Conservation (phyloP, 73 alveolate species). For the Stentor roeselii region DNA sequence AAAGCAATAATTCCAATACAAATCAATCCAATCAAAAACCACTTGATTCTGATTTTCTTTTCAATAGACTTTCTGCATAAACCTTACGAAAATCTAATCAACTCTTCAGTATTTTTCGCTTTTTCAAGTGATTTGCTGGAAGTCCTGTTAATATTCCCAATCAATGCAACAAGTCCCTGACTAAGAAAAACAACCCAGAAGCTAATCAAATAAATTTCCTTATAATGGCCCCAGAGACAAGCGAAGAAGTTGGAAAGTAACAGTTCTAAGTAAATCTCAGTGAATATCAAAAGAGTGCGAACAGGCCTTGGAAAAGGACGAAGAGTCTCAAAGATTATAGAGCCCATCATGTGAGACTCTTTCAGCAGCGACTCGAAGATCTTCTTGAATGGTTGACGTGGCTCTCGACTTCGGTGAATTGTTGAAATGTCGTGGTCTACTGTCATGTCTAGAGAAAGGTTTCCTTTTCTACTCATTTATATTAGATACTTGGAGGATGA, state of each 20-base stretch:
- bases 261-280: not conserved
- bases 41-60: not conserved
- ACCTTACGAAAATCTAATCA: not conserved
- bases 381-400: not conserved
- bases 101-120: constrained; percentile 16
- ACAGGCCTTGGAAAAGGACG: constrained; percentile 4
- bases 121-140: not conserved
- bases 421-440: not conserved
- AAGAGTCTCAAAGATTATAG: not conserved
- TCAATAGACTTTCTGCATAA: not conserved
- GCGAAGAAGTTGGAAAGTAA: not conserved
- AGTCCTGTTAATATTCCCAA: not conserved
- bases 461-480: not conserved
- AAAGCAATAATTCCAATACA: not conserved
- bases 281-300: not conserved
- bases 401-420: not conserved
- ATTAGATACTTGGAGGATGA: no score
- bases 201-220: not conserved
- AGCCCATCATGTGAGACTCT: not conserved
- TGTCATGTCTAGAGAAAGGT: not conserved
- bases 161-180: not conserved
- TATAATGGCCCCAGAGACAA: not conserved
- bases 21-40: not conserved
- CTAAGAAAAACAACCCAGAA: not conserved
- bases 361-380: not conserved